Evolutionary conservation across 768 basidiomycete species (phyloP).

Genomic region (Suillus clintonianus): DNA sequence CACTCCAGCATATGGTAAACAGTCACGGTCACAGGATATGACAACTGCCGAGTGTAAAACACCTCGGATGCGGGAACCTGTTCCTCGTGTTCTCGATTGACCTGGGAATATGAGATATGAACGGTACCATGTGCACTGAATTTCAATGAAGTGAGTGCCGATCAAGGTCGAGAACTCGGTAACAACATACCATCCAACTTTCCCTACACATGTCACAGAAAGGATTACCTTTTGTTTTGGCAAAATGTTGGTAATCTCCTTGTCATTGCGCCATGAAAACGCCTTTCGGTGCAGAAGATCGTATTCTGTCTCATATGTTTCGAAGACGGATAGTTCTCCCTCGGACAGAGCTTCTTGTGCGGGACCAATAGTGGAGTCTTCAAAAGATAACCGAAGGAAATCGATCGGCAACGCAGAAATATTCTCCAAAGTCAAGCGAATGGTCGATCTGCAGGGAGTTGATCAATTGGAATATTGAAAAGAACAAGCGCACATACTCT

Average conservation of each 20-base stretch:
- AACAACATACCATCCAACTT: constrained; percentile 81
- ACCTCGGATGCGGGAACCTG: constrained; percentile 41
- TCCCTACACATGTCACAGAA: constrained; percentile 78
- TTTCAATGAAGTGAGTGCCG: constrained; percentile 9
- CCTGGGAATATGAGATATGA: constrained; percentile 80
- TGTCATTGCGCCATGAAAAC: constrained; percentile 66
- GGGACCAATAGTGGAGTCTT: constrained; percentile 83
- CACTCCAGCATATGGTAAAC: constrained; percentile 96
- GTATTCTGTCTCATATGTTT: constrained; percentile 90
- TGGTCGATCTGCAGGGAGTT: constrained; percentile 58
- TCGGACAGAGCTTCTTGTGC: constrained; percentile 79
- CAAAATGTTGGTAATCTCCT: constrained; percentile 49
- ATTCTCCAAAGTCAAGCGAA: constrained; percentile 90
- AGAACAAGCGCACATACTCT: constrained; percentile 50
- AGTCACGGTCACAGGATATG: constrained; percentile 88
- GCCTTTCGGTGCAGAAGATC: constrained; percentile 76
- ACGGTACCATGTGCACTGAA: constrained; percentile 75
- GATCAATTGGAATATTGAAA: constrained; percentile 6
- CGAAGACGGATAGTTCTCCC: constrained; percentile 77
- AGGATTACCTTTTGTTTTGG: constrained; percentile 74
- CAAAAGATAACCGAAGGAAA: constrained; percentile 83
- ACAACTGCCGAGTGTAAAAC: constrained; percentile 86
- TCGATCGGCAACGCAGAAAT: constrained; percentile 81
- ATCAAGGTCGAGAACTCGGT: neutral
- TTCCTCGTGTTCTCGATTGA: constrained; percentile 45